Percentiles rank a stretch among this genome's conserved stretches.
Evolutionary conservation across 352 stramenopile genomes (phyloP).

Genomic region (Albugo laibachii): DNA sequence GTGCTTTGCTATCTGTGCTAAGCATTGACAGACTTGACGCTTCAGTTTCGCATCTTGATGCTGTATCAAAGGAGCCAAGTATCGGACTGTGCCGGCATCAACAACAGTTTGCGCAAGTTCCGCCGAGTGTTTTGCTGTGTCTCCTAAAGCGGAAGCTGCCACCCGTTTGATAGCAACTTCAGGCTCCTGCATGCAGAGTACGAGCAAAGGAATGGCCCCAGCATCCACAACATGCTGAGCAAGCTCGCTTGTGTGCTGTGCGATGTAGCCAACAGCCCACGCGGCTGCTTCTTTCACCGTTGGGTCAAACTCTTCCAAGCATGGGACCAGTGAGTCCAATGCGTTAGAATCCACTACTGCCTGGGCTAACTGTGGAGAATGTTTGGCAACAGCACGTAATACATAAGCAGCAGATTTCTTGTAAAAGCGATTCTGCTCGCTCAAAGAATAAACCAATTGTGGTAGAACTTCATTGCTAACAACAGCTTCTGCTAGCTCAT

Average conservation of each 20-base stretch:
- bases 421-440: conserved; percentile 90
- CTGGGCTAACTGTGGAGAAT: conserved; percentile 87
- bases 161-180: conserved; percentile 91
- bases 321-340: conserved; percentile 83
- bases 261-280: conserved; percentile 92
- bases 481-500: conserved; percentile 86
- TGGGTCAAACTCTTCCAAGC: conserved; percentile 90
- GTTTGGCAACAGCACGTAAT: conserved; percentile 85
- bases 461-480: conserved; percentile 92
- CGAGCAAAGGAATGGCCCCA: conserved; percentile 82
- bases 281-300: conserved; percentile 88
- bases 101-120: conserved; percentile 88
- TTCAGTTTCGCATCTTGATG: conserved; percentile 91
- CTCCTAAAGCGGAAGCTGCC: conserved; percentile 79
- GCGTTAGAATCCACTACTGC: conserved; percentile 86
- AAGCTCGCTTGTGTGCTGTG: conserved; percentile 84
- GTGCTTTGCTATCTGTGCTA: conserved; percentile 91
- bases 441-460: conserved; percentile 91
- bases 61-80: conserved; percentile 86
- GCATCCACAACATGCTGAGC: conserved; percentile 87
- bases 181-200: conserved; percentile 90
- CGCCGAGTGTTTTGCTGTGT: conserved; percentile 91
- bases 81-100: conserved; percentile 83
- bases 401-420: conserved; percentile 92
- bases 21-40: conserved; percentile 74